These are phyloP conservation scores for Cinnamomum chago DNA, from an alignment of 164 flowering plant species.

Conservation along the genomic window DNA sequence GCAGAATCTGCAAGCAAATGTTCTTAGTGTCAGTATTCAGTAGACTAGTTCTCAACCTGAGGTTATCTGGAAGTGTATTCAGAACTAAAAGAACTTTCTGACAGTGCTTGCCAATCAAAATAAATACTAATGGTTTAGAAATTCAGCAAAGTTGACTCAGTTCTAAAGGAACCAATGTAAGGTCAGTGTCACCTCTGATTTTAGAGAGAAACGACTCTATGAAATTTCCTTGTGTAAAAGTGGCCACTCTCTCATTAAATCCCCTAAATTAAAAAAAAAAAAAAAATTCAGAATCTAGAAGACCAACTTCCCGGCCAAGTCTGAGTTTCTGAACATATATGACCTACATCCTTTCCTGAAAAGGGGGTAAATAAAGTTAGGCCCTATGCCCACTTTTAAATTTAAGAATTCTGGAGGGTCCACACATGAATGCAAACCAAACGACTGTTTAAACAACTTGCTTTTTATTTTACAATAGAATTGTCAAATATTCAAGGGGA, in stretches of 20 bases:
- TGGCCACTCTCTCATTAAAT: too few relatives aligned
- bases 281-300: not conserved
- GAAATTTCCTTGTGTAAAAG: not conserved
- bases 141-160: not conserved
- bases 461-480: too few relatives aligned
- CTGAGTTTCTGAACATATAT: not conserved
- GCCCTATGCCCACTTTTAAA: not conserved
- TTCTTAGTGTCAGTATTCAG: not conserved
- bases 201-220: not conserved
- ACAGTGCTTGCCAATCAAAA: too few relatives aligned
- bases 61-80: too few relatives aligned
- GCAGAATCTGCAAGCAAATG: slow-evolving; percentile 50
- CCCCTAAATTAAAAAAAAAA: too few relatives aligned
- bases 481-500: too few relatives aligned
- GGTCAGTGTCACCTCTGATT: not conserved
- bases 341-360: not conserved
- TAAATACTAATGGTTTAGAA: not conserved
- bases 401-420: not conserved
- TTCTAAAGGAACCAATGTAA: not conserved
- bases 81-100: too few relatives aligned
- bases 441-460: too few relatives aligned
- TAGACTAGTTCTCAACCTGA: not conserved
- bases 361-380: too few relatives aligned
- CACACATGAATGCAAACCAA: too few relatives aligned
- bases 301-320: not conserved